Conservation (phyloP, 331 rosid species). For the Quercus phellos region DNA sequence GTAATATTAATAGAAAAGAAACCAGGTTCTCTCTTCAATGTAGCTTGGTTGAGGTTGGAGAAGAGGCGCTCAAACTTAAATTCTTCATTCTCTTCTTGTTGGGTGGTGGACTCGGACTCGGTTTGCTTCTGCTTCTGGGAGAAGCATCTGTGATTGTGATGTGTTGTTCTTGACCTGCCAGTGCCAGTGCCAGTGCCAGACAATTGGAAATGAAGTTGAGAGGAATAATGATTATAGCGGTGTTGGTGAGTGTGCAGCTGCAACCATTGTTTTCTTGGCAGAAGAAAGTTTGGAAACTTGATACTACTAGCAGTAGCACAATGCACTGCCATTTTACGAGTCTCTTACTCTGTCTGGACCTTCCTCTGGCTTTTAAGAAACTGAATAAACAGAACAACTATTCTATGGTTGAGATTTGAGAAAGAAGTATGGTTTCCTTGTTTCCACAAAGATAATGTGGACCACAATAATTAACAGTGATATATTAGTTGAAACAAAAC, state of each 20-base stretch:
- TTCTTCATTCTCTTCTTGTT: slow-evolving; percentile 10
- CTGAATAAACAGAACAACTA: too few relatives aligned
- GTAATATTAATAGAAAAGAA: neutral
- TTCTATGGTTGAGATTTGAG: too few relatives aligned
- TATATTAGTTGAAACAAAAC: too few relatives aligned
- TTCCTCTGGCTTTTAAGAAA: too few relatives aligned
- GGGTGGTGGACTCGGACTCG: slow-evolving; percentile 14
- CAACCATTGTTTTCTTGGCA: neutral
- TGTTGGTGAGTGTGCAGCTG: neutral
- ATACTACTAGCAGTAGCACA: neutral
- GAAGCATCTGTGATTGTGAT: slow-evolving; percentile 20
- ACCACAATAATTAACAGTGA: too few relatives aligned
- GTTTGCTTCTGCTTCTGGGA: slow-evolving; percentile 30
- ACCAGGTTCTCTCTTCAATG: slow-evolving; percentile 78
- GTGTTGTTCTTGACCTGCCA: neutral
- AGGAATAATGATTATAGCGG: neutral
- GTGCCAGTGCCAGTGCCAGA: too few relatives aligned
- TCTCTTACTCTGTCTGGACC: too few relatives aligned
- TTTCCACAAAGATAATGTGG: too few relatives aligned
- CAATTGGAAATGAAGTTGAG: neutral
- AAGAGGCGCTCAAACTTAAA: slow-evolving; percentile 51
- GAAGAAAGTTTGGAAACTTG: neutral
- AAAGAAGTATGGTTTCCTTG: too few relatives aligned
- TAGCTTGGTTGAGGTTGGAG: slow-evolving; percentile 67
- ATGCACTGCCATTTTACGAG: neutral